Percentiles rank a stretch among this genome's conserved stretches.
phyloP scores from a whole-genome alignment of 2,329 filamentous ascomycete species.

The Fusarium papillatum region DNA sequence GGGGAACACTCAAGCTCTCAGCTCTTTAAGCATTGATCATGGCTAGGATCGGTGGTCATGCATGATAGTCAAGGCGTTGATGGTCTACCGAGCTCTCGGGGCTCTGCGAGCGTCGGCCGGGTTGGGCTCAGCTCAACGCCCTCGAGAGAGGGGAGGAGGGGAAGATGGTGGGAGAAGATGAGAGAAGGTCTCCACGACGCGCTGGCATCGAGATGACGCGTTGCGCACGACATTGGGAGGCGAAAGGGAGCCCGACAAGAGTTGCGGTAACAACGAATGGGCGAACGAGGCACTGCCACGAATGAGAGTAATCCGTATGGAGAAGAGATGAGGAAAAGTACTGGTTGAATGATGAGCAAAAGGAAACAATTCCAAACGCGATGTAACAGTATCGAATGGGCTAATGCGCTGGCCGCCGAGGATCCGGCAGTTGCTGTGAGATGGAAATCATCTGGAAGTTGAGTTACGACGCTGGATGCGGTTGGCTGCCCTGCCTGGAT shows the following conservation, averaged over 20 bases:
- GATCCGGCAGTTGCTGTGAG: constrained; percentile 38
- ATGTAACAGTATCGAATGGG: constrained; percentile 40
- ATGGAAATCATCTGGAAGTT: constrained; percentile 25
- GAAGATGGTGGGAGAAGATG: constrained; percentile 18
- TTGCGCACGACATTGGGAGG: constrained; percentile 14
- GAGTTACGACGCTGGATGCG: constrained; percentile 4
- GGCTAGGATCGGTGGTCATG: constrained; percentile 23
- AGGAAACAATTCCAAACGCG: constrained; percentile 27
- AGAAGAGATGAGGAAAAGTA: constrained; percentile 37
- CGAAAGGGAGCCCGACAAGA: constrained; percentile 12
- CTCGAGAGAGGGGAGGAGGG: constrained; percentile 1
- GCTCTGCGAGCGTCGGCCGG: constrained; percentile 13
- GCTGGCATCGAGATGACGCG: constrained; percentile 33
- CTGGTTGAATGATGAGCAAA: constrained; percentile 23
- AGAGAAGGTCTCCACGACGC: constrained; percentile 25
- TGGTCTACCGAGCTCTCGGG: constrained; percentile 21
- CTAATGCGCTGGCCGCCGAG: constrained; percentile 31
- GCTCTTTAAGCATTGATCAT: constrained; percentile 22
- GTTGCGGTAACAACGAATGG: constrained; percentile 29
- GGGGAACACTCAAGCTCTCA: constrained; percentile 2
- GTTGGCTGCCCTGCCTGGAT: neutral
- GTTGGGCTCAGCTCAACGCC: neutral
- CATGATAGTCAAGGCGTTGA: constrained; percentile 19
- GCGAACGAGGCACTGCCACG: constrained; percentile 34
- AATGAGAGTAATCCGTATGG: constrained; percentile 18